Evolutionary conservation across 2,329 filamentous ascomycete species (phyloP).

Genomic region (Cercospora zeina): DNA sequence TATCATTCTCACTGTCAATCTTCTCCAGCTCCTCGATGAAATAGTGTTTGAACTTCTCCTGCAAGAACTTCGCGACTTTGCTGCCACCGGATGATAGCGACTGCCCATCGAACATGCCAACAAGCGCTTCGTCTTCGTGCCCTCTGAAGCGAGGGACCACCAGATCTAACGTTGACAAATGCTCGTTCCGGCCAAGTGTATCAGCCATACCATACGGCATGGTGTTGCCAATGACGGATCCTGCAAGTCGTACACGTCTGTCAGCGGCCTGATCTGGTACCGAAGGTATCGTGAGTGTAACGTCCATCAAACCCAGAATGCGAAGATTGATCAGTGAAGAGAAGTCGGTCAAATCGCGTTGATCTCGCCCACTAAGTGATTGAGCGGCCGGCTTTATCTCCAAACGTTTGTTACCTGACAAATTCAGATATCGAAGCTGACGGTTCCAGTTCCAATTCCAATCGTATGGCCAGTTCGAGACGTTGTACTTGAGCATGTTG

Average conservation of each 20-base stretch:
- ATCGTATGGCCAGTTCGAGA: constrained; percentile 97
- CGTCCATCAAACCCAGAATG: constrained; percentile 93
- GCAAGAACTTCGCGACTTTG: constrained; percentile 92
- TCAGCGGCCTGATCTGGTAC: constrained; percentile 96
- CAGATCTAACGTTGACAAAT: constrained; percentile 92
- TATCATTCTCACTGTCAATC: constrained; percentile 63
- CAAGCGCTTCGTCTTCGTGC: constrained; percentile 81
- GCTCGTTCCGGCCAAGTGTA: constrained; percentile 87
- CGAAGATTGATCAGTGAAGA: constrained; percentile 78
- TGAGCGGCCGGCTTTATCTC: constrained; percentile 75
- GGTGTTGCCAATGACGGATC: constrained; percentile 78
- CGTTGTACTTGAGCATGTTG: constrained; percentile 96
- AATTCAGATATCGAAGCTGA: constrained; percentile 88
- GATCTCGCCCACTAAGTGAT: constrained; percentile 54
- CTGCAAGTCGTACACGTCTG: constrained; percentile 90
- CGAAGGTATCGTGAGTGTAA: constrained; percentile 87
- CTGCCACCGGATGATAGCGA: constrained; percentile 85
- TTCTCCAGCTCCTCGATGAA: constrained; percentile 80
- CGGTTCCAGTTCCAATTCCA: constrained; percentile 99
- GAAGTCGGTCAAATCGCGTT: constrained; percentile 83
- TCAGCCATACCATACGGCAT: constrained; percentile 98
- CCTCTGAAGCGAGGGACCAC: constrained; percentile 90
- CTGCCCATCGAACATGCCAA: constrained; percentile 96
- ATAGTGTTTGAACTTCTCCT: constrained; percentile 89
- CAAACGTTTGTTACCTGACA: constrained; percentile 93